phyloP scores from a whole-genome alignment of 2,329 filamentous ascomycete genomes.

The Magnaporthiopsis rhizophila region DNA sequence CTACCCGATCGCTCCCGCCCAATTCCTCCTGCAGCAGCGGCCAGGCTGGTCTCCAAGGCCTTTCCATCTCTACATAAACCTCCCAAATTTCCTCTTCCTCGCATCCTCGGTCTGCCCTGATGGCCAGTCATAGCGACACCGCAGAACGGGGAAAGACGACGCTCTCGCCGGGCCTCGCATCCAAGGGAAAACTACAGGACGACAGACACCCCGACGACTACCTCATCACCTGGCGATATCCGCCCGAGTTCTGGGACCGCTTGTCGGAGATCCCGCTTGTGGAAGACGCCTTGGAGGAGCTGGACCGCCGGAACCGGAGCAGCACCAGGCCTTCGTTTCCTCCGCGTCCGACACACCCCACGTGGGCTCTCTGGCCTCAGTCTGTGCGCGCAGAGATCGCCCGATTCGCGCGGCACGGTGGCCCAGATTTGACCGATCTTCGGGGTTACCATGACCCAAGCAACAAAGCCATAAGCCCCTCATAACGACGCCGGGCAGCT shows the following conservation, averaged over 20 bases:
- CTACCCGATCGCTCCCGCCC: too few species aligned
- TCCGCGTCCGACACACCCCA: too few species aligned
- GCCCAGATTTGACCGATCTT: neutral
- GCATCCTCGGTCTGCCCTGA: neutral
- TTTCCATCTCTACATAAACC: too few species aligned
- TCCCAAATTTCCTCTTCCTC: neutral
- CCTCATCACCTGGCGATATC: neutral
- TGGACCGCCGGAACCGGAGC: neutral
- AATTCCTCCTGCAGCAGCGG: too few species aligned
- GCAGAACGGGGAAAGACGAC: neutral
- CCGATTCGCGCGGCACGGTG: too few species aligned
- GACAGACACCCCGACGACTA: neutral
- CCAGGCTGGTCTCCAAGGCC: too few species aligned
- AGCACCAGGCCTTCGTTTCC: too few species aligned
- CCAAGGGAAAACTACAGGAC: neutral
- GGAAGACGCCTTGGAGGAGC: neutral
- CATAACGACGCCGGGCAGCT: neutral
- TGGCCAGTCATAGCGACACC: neutral
- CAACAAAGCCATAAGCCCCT: neutral
- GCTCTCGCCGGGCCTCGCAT: neutral
- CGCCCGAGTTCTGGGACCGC: conserved; percentile 1
- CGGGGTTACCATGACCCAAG: neutral
- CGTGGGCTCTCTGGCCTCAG: too few species aligned
- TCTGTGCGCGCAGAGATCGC: too few species aligned
- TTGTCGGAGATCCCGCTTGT: neutral